A percentile compares a stretch with the other conserved stretches of the same genome.
phyloP scores from a whole-genome alignment of 2,329 filamentous ascomycete genomes.

The Colletotrichum falcatum region DNA sequence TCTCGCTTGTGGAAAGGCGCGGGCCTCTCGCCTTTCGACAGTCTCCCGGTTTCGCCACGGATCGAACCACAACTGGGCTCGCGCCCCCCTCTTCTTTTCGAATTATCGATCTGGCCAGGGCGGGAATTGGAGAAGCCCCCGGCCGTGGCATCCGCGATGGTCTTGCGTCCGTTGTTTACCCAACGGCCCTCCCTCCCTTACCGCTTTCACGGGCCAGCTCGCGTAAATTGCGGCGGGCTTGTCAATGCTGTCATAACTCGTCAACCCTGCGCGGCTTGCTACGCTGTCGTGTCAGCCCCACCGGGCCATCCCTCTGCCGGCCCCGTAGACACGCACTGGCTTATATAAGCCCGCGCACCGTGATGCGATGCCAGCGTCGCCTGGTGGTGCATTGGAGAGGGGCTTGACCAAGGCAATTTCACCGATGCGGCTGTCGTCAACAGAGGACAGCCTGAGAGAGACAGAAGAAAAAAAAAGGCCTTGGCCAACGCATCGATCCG shows the following conservation, averaged over 20 bases:
- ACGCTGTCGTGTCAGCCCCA: slow-evolving; percentile 38
- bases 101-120: neutral
- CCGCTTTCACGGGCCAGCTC: slow-evolving; percentile 9
- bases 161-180: neutral
- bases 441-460: neutral
- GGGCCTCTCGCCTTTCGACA: slow-evolving; percentile 40
- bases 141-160: slow-evolving; percentile 1
- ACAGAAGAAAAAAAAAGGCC: neutral
- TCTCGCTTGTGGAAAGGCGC: slow-evolving; percentile 41
- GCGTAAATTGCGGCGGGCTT: slow-evolving; percentile 35
- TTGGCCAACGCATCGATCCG: neutral
- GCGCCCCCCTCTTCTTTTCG: neutral
- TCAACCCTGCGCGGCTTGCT: slow-evolving; percentile 37
- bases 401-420: slow-evolving; percentile 20
- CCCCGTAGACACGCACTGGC: slow-evolving; percentile 29
- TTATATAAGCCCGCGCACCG: slow-evolving; percentile 30
- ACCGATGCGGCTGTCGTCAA: neutral
- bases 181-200: neutral
- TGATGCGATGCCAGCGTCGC: slow-evolving; percentile 2
- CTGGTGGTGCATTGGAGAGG: neutral
- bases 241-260: slow-evolving; percentile 38
- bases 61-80: slow-evolving; percentile 37
- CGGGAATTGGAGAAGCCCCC: neutral
- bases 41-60: slow-evolving; percentile 40
- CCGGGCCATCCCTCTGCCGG: slow-evolving; percentile 30